These are phyloP conservation scores for Sporisorium exsertum DNA, from an alignment of 1,284 basidiomycete genomes.

Conservation along the genomic window DNA sequence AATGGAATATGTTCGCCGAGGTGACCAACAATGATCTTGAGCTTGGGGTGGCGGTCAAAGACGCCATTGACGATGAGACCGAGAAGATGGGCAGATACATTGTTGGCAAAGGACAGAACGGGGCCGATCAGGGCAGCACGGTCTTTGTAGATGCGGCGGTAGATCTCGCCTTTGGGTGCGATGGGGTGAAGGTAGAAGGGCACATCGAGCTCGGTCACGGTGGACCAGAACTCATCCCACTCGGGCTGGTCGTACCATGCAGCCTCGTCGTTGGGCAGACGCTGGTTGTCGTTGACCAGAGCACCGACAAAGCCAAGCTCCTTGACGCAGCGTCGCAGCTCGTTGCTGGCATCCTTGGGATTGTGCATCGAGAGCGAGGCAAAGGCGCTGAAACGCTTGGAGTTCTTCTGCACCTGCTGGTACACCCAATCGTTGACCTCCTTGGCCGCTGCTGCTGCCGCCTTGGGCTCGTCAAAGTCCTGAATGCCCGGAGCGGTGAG, in stretches of 20 bases:
- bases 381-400: conserved; percentile 67
- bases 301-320: conserved; percentile 54
- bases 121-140: conserved; percentile 68
- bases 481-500: conserved; percentile 64
- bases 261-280: conserved; percentile 46
- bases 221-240: conserved; percentile 64
- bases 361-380: conserved; percentile 69
- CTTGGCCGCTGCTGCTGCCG: conserved; percentile 50
- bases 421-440: conserved; percentile 63
- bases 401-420: conserved; percentile 59
- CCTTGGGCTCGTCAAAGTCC: conserved; percentile 59
- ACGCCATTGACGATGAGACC: conserved; percentile 69
- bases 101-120: conserved; percentile 67
- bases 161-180: conserved; percentile 66
- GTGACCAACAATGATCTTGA: conserved; percentile 69
- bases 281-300: conserved; percentile 51
- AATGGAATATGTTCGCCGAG: conserved; percentile 69
- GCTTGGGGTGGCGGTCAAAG: conserved; percentile 69
- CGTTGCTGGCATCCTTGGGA: conserved; percentile 64
- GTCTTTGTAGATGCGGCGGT: conserved; percentile 65
- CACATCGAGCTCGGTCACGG: conserved; percentile 67
- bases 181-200: conserved; percentile 69
- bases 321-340: conserved; percentile 66
- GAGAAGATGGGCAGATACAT: conserved; percentile 67
- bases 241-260: conserved; percentile 51